Evolutionary conservation across 495 filamentous ascomycete genomes (phyloP), one percentile per base, ranked within the genome.

Genomic region (Eremomyces bilateralis): DNA sequence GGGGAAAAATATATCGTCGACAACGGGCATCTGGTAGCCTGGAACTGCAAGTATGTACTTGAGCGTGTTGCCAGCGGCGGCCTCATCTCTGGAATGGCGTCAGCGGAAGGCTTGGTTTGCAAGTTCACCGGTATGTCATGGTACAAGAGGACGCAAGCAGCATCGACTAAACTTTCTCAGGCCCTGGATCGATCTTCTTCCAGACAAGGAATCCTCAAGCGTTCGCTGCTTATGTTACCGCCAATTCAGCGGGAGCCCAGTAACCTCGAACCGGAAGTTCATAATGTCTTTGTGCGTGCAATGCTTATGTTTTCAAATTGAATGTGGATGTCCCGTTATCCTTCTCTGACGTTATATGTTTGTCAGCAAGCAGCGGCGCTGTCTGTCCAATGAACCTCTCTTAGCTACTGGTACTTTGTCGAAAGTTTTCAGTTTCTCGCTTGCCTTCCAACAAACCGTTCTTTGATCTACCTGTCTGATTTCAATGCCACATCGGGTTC

Each of bases 21-120:
- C 46, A 97, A 97, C 46, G 85, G 84, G 6, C 83, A 97, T 42
- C 60, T 97, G 4, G 84, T 97, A 1, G 90, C 88, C 3, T 97
- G 88, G 88, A 94, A 94, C 47, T 85, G 80, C 52, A 78, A 90
- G 41, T 97, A 95, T 47, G 59, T 74, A 8, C 69, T 95, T 30
- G 80, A 92, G 54, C 75, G 90, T 5, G 77, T 83, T 8, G 71
- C 88, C 0, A 82, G 75, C 15, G 88, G 88, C 10, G 90, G 88
- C 17, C 69, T 97, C 29, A 73, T 95, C 4, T 83, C 77, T 17
- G 67, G 69, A 17, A 54, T 90, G 15, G 69, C 70, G 21, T 71
- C 78, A 1, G 74, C 68, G 2, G 88, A 97, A 57, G 88, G 88
- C 2, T 53, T 93, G 29, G 83, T 91, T 3, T 97, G 88, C 60